phyloP scores from a whole-genome alignment of 2,329 filamentous ascomycete genomes.

The Ceratocystis huliohia region DNA sequence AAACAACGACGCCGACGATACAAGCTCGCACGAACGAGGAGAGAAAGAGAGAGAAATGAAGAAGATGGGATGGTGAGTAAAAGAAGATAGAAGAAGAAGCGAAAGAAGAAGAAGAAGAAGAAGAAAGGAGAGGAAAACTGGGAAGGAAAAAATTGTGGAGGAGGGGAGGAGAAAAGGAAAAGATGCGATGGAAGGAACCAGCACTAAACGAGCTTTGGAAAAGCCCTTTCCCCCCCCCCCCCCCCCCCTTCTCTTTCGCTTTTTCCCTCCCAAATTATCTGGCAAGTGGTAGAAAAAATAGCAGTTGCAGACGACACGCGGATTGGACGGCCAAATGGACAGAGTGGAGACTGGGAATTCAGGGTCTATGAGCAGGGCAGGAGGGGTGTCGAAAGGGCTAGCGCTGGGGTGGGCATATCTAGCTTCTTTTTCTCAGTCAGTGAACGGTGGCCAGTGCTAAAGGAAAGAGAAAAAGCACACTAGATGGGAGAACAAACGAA shows the following conservation, averaged over 20 bases:
- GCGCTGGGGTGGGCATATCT: not conserved
- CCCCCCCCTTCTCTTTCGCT: not conserved
- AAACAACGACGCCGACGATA: conserved; percentile 27
- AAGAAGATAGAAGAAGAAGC: conserved; percentile 26
- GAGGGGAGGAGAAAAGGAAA: conserved; percentile 25
- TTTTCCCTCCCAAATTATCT: not conserved
- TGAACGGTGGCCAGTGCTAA: not conserved
- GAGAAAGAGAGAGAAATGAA: conserved; percentile 27
- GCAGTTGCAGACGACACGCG: conserved; percentile 10
- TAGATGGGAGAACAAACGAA: not conserved
- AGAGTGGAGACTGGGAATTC: not conserved
- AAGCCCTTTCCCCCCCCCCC: not conserved
- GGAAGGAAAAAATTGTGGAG: conserved; percentile 23
- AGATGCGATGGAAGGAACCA: conserved; percentile 11
- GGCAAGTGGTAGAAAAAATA: conserved; percentile 9
- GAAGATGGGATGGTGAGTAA: conserved; percentile 27
- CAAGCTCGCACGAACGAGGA: conserved; percentile 26
- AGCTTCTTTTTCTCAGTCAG: not conserved
- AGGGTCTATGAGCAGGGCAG: not conserved
- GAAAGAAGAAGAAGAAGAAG: conserved; percentile 27
- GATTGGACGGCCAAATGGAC: conserved; percentile 2
- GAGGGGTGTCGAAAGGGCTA: not conserved
- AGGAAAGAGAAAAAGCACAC: not conserved
- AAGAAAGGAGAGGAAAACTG: conserved; percentile 24
- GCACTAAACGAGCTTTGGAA: not conserved